Conservation (phyloP, 2,329 filamentous ascomycete genomes). For the Hypoxylon sp. region DNA sequence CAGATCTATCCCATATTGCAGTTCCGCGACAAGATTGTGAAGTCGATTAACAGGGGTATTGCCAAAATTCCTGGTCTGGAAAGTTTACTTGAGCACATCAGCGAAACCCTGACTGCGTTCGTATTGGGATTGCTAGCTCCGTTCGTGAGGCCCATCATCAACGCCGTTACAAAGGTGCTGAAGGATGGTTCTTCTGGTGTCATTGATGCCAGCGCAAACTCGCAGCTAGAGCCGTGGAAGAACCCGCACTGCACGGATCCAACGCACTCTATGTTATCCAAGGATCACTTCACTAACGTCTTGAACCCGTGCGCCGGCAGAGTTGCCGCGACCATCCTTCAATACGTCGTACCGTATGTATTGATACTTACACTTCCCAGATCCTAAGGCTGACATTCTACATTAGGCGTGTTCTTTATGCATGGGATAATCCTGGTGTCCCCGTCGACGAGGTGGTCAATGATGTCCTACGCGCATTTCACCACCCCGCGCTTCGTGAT, state of each 20-base stretch:
- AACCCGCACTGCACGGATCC: constrained; percentile 80
- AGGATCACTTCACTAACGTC: constrained; percentile 85
- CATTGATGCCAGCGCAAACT: constrained; percentile 75
- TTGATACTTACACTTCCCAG: not conserved
- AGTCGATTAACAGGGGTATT: constrained; percentile 84
- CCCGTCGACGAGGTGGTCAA: constrained; percentile 85
- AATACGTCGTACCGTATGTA: constrained; percentile 84
- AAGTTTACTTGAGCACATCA: constrained; percentile 90
- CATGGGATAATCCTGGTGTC: constrained; percentile 89
- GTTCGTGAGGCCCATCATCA: constrained; percentile 92
- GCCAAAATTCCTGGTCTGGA: constrained; percentile 93
- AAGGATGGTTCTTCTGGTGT: constrained; percentile 85
- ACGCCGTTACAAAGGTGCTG: constrained; percentile 82
- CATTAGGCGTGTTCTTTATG: constrained; percentile 80
- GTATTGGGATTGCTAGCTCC: constrained; percentile 91
- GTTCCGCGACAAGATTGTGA: constrained; percentile 94
- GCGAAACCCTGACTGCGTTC: constrained; percentile 91
- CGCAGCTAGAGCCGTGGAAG: constrained; percentile 84
- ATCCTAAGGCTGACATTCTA: constrained; percentile 40
- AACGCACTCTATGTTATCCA: constrained; percentile 84
- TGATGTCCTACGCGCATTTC: constrained; percentile 85
- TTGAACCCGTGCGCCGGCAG: constrained; percentile 82
- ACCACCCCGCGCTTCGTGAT: constrained; percentile 87
- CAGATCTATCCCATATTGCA: constrained; percentile 95
- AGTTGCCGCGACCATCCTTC: constrained; percentile 79